Conservation (phyloP, 805 yeast genomes). For the Candida montana region DNA sequence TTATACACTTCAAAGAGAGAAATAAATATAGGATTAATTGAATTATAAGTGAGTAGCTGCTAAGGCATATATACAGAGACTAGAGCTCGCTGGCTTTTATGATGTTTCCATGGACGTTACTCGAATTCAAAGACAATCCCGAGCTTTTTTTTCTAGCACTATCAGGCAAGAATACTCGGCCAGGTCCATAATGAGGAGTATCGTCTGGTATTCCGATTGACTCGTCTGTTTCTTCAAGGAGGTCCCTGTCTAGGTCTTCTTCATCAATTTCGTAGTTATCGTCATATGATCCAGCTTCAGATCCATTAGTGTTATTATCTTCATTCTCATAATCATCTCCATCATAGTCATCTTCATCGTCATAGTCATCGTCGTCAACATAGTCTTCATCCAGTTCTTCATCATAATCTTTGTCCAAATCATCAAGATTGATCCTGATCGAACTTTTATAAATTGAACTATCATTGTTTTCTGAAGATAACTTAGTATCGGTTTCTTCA, state of each 20-base stretch:
- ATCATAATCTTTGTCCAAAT: constrained; percentile 18
- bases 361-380: constrained; percentile 17
- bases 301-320: constrained; percentile 5
- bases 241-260: constrained; percentile 27
- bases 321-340: constrained; percentile 29
- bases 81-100: constrained; percentile 22
- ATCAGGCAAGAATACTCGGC: constrained; percentile 10
- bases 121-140: constrained; percentile 15
- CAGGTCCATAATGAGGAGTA: background rate
- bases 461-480: constrained; percentile 8
- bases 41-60: no score
- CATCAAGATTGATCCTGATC: constrained; percentile 15
- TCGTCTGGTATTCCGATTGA: constrained; percentile 1
- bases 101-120: constrained; percentile 16
- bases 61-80: no score
- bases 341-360: constrained; percentile 21
- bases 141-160: constrained; percentile 10
- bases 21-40: no score
- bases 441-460: constrained; percentile 2
- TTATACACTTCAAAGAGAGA: no score
- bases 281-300: constrained; percentile 9
- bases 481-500: constrained; percentile 15
- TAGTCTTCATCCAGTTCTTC: constrained; percentile 20
- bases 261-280: constrained; percentile 24
- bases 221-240: constrained; percentile 21